These are phyloP conservation scores for Niebla homalea DNA, from an alignment of 495 filamentous ascomycete genomes.

Conservation along the genomic window DNA sequence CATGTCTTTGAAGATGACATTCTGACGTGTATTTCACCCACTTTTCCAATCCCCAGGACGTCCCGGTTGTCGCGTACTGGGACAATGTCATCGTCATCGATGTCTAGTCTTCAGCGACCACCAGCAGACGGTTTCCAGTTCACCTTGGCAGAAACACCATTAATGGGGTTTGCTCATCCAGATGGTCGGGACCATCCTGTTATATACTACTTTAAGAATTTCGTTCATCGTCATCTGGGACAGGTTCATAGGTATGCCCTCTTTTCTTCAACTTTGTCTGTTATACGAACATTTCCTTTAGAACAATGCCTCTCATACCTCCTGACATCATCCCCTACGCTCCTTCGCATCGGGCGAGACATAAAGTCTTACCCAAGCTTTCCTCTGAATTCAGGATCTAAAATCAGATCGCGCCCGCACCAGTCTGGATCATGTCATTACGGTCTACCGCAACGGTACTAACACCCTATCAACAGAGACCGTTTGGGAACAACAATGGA, in stretches of 20 bases:
- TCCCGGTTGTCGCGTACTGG: no score
- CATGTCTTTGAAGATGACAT: conserved; percentile 34
- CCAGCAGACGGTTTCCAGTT: conserved; percentile 8
- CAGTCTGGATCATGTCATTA: no score
- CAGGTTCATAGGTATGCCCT: conserved; percentile 11
- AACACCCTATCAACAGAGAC: neutral
- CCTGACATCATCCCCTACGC: no score
- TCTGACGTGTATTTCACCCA: conserved; percentile 19
- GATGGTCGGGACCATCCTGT: conserved; percentile 12
- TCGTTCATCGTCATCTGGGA: conserved; percentile 14
- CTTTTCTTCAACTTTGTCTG: no score
- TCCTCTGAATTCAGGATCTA: no score
- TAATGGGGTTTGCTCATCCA: conserved; percentile 9
- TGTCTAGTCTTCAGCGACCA: neutral
- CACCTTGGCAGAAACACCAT: conserved; percentile 11
- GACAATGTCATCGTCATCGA: no score
- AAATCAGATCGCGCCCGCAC: no score
- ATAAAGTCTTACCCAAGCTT: no score
- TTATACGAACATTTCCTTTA: no score
- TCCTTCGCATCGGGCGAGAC: no score
- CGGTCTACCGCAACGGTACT: no score
- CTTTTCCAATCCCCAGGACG: neutral
- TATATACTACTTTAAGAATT: conserved; percentile 14
- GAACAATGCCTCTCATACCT: no score
- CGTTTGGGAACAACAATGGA: conserved; percentile 11